Evolutionary conservation across 2,329 filamentous ascomycete genomes (phyloP), one percentile per base, ranked within the genome.

Genomic region (Epichloe sibirici): DNA sequence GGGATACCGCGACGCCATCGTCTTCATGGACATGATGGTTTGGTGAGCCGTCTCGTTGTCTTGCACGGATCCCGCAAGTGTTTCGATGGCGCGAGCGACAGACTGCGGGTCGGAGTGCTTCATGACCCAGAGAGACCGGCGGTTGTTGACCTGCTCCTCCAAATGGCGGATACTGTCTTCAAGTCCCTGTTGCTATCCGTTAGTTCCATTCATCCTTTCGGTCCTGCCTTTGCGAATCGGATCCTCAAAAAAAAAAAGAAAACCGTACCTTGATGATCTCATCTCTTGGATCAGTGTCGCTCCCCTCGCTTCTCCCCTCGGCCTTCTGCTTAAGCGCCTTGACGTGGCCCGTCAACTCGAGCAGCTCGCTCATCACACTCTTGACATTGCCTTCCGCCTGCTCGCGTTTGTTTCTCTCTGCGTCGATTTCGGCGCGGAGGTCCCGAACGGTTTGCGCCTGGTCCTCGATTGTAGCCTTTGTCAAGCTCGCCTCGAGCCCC

Each of bases 401-500:
- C 25, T 63, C 58, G 4, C 57, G 60, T 54, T 66, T 66, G n/a
- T 61, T 53, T 39, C 58, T 62, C 57, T 70, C 69, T 2, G 56
- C 57, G 21, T 57, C 55, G 4, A 70, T 53, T 45, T 69, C 64
- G 4, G 58, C 59, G 15, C 62, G 59, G 2, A 71, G 61, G 40
- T 63, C 61, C 49, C 60, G 59, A 39, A 71, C 59, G 15, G 57
- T 62, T 28, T 67, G 63, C 7, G 58, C 53, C 50, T 67, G 65
- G 7, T 68, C 64, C 17, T 70, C 66, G 2, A 59, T 59, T 21
- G 59, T 57, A 3, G 67, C 68, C 54, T 68, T 67, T 44, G 61
- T 58, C 12, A 71, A 57, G 44, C 67, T 71, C 13, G 65, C 63
- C 49, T 69, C 67, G 52, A 71, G 64, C 50, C 66, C 67, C 66